Evolutionary conservation across 768 basidiomycete genomes (phyloP), one percentile per base, ranked within the genome.

Genomic region (Mycena leptocephala): DNA sequence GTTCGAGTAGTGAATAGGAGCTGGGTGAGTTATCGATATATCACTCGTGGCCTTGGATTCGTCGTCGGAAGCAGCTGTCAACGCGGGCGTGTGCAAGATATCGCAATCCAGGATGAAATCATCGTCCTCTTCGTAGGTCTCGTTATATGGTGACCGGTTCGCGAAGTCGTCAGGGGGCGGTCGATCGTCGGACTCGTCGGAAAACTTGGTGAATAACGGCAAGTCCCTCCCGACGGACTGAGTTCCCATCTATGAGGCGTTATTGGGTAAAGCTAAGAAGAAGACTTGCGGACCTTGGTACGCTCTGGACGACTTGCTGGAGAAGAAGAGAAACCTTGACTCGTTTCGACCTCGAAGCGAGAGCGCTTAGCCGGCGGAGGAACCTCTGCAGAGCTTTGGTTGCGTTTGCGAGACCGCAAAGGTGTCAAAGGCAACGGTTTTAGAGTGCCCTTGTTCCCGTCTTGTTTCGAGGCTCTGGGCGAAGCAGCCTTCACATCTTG

Each of bases 51-150:
- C 58, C 46, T 72, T 76, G 59, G 72, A 69, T 53, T 58, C 67
- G 64, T 33, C 58, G 53, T 46, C 66, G 35, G 64, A 76, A 28
- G 74, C 70, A 46, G 67, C 76, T 48, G 70, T 77, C 53, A 80
- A 13, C n/a, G 80, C 79, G 0, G 77, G 80, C 10, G 80, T 80
- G 24, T 79, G 80, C 13, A 78, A 43, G 67, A 81, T 77, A 35
- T 81, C 80, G 26, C 81, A 81, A 63, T 87, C 85, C 37, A 87
- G 74, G 41, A 82, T 78, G 68, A 86, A 86, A 33, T 81, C 80
- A 28, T 84, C 82, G 13, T 83, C 79, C 26, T 66, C 66, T 33
- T 46, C 55, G 55, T 59, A 69, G 46, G 39, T 48, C 53, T 58
- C 48, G 24, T 51, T 48, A 30, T 5, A 69, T 41, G 76, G 67